Conservation (phyloP, 1,284 basidiomycete genomes). For the Jaminaea rosea region DNA sequence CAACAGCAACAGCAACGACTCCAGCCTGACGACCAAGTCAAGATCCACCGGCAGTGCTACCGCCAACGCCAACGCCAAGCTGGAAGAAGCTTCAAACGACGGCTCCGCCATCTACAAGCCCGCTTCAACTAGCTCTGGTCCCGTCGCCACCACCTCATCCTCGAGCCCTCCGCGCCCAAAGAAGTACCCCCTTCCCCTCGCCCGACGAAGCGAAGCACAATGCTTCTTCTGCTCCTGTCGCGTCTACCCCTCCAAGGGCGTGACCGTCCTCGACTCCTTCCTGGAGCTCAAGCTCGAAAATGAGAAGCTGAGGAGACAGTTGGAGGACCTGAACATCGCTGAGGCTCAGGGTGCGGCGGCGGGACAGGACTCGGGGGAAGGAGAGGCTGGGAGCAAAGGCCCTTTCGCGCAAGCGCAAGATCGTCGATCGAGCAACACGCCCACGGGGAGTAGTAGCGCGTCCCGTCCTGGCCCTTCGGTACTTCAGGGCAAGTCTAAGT, state of each 20-base stretch:
- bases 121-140: slow-evolving; percentile 11
- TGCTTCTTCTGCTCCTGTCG: slow-evolving; percentile 38
- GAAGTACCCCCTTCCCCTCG: slow-evolving; percentile 6
- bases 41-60: too few species aligned
- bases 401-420: too few species aligned
- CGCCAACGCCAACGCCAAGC: neutral
- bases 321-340: slow-evolving; percentile 21
- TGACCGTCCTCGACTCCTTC: slow-evolving; percentile 40
- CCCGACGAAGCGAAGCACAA: slow-evolving; percentile 8
- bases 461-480: too few species aligned
- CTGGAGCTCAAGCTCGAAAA: slow-evolving; percentile 43
- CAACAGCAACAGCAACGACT: slow-evolving; percentile 16
- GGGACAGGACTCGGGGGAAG: too few species aligned
- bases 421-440: neutral
- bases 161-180: slow-evolving; percentile 4
- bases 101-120: slow-evolving; percentile 14
- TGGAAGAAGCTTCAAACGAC: slow-evolving; percentile 8
- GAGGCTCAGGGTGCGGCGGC: neutral
- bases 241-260: slow-evolving; percentile 36
- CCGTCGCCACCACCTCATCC: neutral
- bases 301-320: slow-evolving; percentile 27
- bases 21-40: slow-evolving; percentile 9
- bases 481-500: too few species aligned
- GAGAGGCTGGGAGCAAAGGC: too few species aligned
- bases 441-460: neutral